Evolutionary conservation across 2,329 filamentous ascomycete species (phyloP).

Genomic region (Cercospora zeae-maydis): DNA sequence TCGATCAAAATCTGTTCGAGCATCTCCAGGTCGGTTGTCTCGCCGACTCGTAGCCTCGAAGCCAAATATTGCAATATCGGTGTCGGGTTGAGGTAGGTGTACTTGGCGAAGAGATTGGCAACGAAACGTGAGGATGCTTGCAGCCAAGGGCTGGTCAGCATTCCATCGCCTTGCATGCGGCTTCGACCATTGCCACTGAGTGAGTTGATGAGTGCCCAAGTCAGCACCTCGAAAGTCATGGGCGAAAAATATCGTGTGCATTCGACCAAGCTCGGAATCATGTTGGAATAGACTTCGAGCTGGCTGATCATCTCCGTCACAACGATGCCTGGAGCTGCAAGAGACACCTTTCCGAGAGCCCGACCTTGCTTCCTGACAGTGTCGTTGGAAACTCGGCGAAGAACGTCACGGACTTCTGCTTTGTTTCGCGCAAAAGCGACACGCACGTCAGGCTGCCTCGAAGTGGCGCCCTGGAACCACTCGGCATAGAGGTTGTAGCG

Average conservation of each 20-base stretch:
- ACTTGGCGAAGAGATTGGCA: conserved; percentile 83
- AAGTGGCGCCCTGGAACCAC: conserved; percentile 76
- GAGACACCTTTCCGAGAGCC: conserved; percentile 85
- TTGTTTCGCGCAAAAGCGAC: conserved; percentile 72
- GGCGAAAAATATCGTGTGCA: conserved; percentile 92
- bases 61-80: conserved; percentile 89
- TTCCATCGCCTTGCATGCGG: conserved; percentile 60
- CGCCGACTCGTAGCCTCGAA: conserved; percentile 74
- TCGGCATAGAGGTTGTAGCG: conserved; percentile 90
- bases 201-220: conserved; percentile 82
- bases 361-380: conserved; percentile 85
- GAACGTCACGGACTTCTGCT: conserved; percentile 75
- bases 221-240: conserved; percentile 86
- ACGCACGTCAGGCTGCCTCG: conserved; percentile 72
- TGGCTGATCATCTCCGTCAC: conserved; percentile 86
- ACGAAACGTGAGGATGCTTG: conserved; percentile 87
- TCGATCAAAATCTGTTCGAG: conserved; percentile 83
- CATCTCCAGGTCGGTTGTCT: conserved; percentile 86
- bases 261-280: conserved; percentile 92
- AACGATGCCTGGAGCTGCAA: conserved; percentile 84
- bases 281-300: conserved; percentile 89
- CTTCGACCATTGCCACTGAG: conserved; percentile 57
- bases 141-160: conserved; percentile 87
- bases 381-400: conserved; percentile 85
- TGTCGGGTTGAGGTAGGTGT: conserved; percentile 75